These are phyloP conservation scores for Talaromyces piceae DNA, from an alignment of 2,329 filamentous ascomycete species.

Conservation along the genomic window DNA sequence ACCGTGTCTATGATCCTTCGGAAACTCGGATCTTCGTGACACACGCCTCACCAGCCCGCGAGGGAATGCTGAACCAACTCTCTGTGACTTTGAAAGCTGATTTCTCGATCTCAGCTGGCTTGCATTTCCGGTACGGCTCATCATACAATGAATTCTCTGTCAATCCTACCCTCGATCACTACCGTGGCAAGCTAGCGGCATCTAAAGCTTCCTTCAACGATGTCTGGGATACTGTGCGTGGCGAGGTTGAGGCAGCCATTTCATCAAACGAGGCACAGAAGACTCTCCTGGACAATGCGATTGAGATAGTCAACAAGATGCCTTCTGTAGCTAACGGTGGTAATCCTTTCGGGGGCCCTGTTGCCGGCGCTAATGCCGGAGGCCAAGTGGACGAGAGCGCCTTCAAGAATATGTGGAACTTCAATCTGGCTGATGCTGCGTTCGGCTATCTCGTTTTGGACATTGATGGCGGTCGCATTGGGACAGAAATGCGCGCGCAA, in stretches of 20 bases:
- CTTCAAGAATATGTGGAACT: conserved; percentile 99
- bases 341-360: conserved; percentile 89
- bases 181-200: conserved; percentile 93
- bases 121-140: conserved; percentile 97
- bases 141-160: conserved; percentile 99
- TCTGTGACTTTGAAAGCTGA: conserved; percentile 96
- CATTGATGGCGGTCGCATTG: conserved; percentile 90
- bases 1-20: conserved; percentile 95
- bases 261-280: conserved; percentile 90
- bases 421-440: conserved; percentile 93
- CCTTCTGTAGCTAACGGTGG: conserved; percentile 88
- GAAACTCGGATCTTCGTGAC: conserved; percentile 96
- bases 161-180: conserved; percentile 95
- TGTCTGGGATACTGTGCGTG: conserved; percentile 97
- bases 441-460: conserved; percentile 95
- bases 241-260: conserved; percentile 91
- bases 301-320: conserved; percentile 97
- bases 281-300: conserved; percentile 79
- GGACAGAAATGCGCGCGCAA: conserved; percentile 96
- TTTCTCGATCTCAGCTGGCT: conserved; percentile 93
- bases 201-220: conserved; percentile 99
- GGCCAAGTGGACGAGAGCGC: conserved; percentile 96
- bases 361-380: conserved; percentile 59
- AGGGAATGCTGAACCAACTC: conserved; percentile 94
- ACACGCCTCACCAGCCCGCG: conserved; percentile 90